Evolutionary conservation across 768 basidiomycete genomes (phyloP), one percentile per base, ranked within the genome.

Genomic region (Termitomyces heimii): DNA sequence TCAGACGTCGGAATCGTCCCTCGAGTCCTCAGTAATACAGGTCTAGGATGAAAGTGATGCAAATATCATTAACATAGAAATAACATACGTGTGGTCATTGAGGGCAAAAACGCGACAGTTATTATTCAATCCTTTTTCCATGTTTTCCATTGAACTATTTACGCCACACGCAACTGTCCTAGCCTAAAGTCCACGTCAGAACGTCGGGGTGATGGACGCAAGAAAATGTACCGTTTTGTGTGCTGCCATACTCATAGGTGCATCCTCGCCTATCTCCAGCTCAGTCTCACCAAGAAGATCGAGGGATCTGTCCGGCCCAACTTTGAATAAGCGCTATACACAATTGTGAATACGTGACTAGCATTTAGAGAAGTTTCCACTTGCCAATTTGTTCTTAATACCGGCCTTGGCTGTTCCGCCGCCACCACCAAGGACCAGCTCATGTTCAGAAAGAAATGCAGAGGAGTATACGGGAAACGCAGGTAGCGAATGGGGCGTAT

Each of bases 211-310:
- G 32, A 51, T 47, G 58, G 44, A 29, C 58, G 22, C 46, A 14
- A 49, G 57, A 60, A 72, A 59, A 20, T 26, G 22, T 69, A 89
- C 91, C 72, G 83, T 69, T 9, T 75, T 70, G 67, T 88, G 73
- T 13, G 83, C 80, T 18, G 88, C 86, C 79, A 98, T 86, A 68
- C 94, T 96, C 92, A 94, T 98, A n/a, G 97, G 95, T 5, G 89
- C 90, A 71, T 98, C 97, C 68, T 95, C 95, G 35, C 85, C 88
- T 31, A 70, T 80, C 54, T 82, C 86, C 13, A 99, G 79, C 64
- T 92, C 84, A 48, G 85, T 76, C 68, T 97, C 93, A 62, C 82
- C 70, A 26, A 86, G 67, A 1, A 84, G 71, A 32, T 82, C 73
- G 12, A 93, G 68, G 18, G 74, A 70, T 57, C 81, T 77, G 42